These are phyloP conservation scores for Xylaria nigripes DNA, from an alignment of 495 filamentous ascomycete species.

Conservation along the genomic window DNA sequence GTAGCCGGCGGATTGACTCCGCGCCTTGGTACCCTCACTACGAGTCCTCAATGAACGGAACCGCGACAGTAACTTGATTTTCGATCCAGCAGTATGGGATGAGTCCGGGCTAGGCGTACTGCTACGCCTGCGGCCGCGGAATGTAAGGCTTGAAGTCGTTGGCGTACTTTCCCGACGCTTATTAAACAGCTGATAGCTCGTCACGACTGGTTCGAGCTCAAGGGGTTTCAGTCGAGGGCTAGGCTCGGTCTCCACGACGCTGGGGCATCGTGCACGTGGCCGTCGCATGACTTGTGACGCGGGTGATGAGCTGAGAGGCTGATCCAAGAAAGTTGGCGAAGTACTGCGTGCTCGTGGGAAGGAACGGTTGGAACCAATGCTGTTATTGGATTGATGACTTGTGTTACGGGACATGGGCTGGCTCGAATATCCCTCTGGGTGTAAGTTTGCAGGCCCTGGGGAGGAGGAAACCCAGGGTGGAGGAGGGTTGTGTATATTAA, in stretches of 20 bases:
- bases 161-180: slow-evolving; percentile 9
- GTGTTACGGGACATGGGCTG: slow-evolving; percentile 49
- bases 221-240: slow-evolving; percentile 28
- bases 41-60: slow-evolving; percentile 11
- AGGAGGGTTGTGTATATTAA: slow-evolving; percentile 12
- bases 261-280: slow-evolving; percentile 25
- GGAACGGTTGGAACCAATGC: slow-evolving; percentile 16
- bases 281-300: slow-evolving; percentile 24
- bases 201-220: slow-evolving; percentile 26
- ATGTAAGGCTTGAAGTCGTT: background rate
- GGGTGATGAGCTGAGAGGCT: slow-evolving; percentile 11
- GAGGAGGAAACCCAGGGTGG: slow-evolving; percentile 18
- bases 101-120: background rate
- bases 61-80: slow-evolving; percentile 8
- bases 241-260: slow-evolving; percentile 37
- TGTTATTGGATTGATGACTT: slow-evolving; percentile 30
- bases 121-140: background rate
- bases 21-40: slow-evolving; percentile 6
- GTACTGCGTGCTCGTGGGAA: slow-evolving; percentile 13
- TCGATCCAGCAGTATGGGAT: background rate
- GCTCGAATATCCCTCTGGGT: slow-evolving; percentile 42
- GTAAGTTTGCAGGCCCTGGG: slow-evolving; percentile 15
- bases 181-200: slow-evolving; percentile 33
- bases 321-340: background rate
- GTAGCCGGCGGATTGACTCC: slow-evolving; percentile 4